Evolutionary conservation across 2,329 filamentous ascomycete species (phyloP), one percentile per base, ranked within the genome.

Genomic region (Trichophyton equinum): DNA sequence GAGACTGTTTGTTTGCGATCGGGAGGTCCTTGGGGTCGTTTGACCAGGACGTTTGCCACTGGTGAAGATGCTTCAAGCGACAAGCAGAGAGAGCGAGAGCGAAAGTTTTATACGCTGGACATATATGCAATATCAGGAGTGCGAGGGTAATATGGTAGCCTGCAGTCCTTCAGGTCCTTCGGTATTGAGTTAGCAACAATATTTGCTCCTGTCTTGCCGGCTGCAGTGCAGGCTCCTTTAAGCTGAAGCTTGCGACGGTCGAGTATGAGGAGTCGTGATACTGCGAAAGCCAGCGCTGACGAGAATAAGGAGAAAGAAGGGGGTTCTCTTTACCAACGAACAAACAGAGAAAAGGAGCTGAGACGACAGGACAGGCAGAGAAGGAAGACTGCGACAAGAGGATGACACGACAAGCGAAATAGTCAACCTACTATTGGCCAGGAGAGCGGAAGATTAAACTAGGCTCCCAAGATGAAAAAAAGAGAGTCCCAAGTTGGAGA

Each of bases 371-470:
- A 25, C 30, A 57, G 40, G 33, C 9, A 36, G 38, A n/a, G 55
- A 27, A 42, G 33, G 18, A 36, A 7, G 55, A 57, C 9, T 25
- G 40, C 33, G 20, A 15, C 38, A 18, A 57, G 27, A 44, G 55
- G 51, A 55, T 55, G 51, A 55, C 27, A 55, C 51, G 51, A 36
- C 27, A 36, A 36, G 51, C 51, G 51, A 36, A 55, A 33, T 55
- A 55, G 15, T 55, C 27, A 15, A 36, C 51, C 5, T 36, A 36
- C 27, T 55, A 55, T 55, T 55, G 51, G 51, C 51, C 51, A 33
- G 27, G 27, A 36, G 51, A 5, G n/a, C 51, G 51, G 51, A 55
- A 36, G 51, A 55, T 55, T 36, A 55, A 55, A 33, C 27, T 55
- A 33, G 51, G 51, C 51, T 36, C 13, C 27, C n/a, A 36, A 27